Evolutionary conservation across 78 protist species (phyloP), one percentile per base, ranked within the genome.

Genomic region (Dictyostelium citrinum): DNA sequence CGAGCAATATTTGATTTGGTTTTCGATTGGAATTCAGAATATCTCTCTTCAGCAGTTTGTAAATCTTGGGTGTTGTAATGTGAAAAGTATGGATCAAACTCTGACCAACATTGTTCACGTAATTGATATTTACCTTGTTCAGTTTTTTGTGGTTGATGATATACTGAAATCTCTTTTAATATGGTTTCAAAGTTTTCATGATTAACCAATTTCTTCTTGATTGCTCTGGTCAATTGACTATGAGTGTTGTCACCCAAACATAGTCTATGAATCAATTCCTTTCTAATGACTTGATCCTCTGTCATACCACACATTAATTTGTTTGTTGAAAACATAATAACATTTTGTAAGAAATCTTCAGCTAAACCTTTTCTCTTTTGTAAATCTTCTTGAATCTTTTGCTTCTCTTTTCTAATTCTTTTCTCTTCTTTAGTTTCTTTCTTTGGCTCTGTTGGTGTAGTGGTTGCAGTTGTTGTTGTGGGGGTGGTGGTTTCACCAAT

Each of bases 111-210:
- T 83, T 71, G 51, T 55, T 91, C 95, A 27, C 78, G 75, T 27
- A 91, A 55, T 70, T 91, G 95, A 22, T 83, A 91, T 31, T 83
- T 82, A 12, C 95, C 95, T 58, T 91, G 95, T 61, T 91, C 95
- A 41, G 91, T 91, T 68, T 88, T 88, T 78, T 88, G 93, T 78
- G 93, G 93, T 11, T 16, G 67, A 17, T 88, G 93, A 51, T 67
- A 88, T 7, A 46, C 49, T 31, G 93, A 70, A 39, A 91, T 70
- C 33, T 91, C 95, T 27, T 83, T 83, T 5, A 91, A 60, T 24
- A 91, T 91, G 16, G 37, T 43, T 49, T 91, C 95, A 39, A 91
- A 91, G 14, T 70, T 35, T 49, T 83, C 83, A 76, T 83, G 90
- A 16, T 82, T 41, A 9, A 83, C 91, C 45, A 83, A 76, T 14